phyloP scores from a whole-genome alignment of 441 rosid species.

The Adansonia grandidieri region DNA sequence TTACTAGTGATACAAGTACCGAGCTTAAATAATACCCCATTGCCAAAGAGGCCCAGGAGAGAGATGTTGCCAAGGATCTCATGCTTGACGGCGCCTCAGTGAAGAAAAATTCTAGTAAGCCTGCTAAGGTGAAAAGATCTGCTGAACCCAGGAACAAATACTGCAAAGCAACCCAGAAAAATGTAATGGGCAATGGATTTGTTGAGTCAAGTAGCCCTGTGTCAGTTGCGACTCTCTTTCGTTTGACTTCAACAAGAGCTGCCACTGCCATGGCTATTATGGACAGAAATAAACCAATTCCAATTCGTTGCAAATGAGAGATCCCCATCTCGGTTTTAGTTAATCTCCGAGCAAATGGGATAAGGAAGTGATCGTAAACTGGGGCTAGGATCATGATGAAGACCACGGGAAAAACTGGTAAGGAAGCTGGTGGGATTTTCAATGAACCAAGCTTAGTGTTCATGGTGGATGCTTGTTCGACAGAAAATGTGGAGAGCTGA shows the following conservation, averaged over 20 bases:
- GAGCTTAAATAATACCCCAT: constrained; percentile 87
- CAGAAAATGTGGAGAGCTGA: constrained; percentile 84
- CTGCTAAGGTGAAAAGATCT: constrained; percentile 89
- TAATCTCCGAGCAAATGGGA: constrained; percentile 66
- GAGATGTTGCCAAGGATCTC: constrained; percentile 90
- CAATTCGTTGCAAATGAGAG: constrained; percentile 76
- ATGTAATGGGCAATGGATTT: constrained; percentile 58
- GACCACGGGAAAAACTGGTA: constrained; percentile 72
- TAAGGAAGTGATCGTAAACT: constrained; percentile 67
- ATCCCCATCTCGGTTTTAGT: constrained; percentile 83
- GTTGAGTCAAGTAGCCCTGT: constrained; percentile 49
- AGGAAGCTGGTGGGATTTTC: constrained; percentile 80
- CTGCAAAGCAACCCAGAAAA: constrained; percentile 82
- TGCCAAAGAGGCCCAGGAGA: constrained; percentile 87
- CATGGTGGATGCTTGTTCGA: constrained; percentile 81
- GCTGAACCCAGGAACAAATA: constrained; percentile 89
- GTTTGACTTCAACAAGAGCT: constrained; percentile 73
- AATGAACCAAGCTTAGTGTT: constrained; percentile 63
- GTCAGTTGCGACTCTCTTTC: constrained; percentile 61
- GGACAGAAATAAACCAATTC: constrained; percentile 74
- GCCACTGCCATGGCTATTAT: constrained; percentile 80
- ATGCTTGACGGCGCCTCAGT: constrained; percentile 81
- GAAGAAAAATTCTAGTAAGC: constrained; percentile 86
- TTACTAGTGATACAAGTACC: constrained; percentile 69
- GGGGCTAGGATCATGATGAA: constrained; percentile 88